A percentile compares a stretch with the other conserved stretches of the same genome.
These are phyloP conservation scores for fission yeast (Schizosaccharomyces pombe) DNA, from an alignment of 805 yeast genomes.

Conservation along the genomic window DNA sequence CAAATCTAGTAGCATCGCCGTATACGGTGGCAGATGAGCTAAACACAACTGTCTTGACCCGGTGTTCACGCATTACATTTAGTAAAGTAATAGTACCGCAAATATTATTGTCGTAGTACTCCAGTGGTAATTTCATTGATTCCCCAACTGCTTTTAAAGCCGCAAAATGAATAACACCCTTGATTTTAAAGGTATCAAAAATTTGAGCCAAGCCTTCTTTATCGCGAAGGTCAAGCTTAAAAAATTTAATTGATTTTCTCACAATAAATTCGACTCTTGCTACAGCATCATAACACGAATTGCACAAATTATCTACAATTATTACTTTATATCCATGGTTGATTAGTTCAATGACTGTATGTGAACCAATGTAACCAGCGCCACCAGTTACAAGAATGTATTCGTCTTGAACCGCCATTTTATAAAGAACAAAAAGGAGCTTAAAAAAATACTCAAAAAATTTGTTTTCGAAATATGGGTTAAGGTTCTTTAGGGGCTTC, in stretches of 20 bases:
- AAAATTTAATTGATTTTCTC: conserved; percentile 24
- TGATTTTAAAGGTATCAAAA: conserved; percentile 26
- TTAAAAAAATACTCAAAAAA: not conserved
- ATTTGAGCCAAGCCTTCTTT: conserved; percentile 24
- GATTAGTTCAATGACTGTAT: conserved; percentile 38
- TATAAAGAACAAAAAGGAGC: not conserved
- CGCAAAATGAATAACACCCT: conserved; percentile 54
- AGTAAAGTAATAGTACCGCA: conserved; percentile 38
- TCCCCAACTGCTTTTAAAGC: conserved; percentile 71
- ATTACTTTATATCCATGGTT: conserved; percentile 43
- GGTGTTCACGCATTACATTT: conserved; percentile 24
- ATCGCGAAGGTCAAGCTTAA: conserved; percentile 35
- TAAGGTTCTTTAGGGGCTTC: too few species aligned
- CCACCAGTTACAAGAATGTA: conserved; percentile 49
- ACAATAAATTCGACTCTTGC: conserved; percentile 36
- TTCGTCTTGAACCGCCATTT: too few species aligned
- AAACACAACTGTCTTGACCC: conserved; percentile 38
- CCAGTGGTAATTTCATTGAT: conserved; percentile 40
- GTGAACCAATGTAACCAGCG: conserved; percentile 71
- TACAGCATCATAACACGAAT: conserved; percentile 43
- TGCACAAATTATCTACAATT: conserved; percentile 46
- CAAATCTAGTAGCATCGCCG: conserved; percentile 56
- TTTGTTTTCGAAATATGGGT: not conserved
- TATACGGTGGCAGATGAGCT: conserved; percentile 66
- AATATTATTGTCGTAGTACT: conserved; percentile 46